phyloP scores from a whole-genome alignment of 2,329 filamentous ascomycete species.

The Penicillium verrucosum region DNA sequence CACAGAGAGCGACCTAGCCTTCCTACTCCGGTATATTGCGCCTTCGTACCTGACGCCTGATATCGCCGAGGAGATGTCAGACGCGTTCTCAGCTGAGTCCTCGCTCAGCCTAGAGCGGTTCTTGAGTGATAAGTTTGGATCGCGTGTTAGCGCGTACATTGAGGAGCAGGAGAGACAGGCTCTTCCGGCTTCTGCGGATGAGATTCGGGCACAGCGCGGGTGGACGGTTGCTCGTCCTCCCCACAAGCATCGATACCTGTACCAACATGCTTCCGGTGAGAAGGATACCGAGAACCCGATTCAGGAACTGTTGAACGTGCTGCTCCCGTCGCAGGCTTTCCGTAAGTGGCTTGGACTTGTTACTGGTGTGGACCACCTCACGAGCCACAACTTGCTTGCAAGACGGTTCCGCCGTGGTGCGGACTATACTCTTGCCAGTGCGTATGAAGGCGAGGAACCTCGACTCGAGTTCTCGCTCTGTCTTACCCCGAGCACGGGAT shows the following conservation, averaged over 20 bases:
- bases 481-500: conserved; percentile 79
- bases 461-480: conserved; percentile 84
- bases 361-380: conserved; percentile 65
- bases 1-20: conserved; percentile 77
- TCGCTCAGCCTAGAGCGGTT: conserved; percentile 79
- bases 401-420: conserved; percentile 80
- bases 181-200: conserved; percentile 42
- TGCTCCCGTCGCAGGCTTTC: conserved; percentile 83
- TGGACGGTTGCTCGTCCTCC: conserved; percentile 83
- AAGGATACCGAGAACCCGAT: conserved; percentile 50
- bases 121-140: conserved; percentile 72
- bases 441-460: conserved; percentile 67
- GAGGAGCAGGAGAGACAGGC: conserved; percentile 59
- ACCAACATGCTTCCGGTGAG: conserved; percentile 56
- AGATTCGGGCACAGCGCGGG: conserved; percentile 57
- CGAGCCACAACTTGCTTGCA: conserved; percentile 73
- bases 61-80: conserved; percentile 75
- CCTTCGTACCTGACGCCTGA: conserved; percentile 91
- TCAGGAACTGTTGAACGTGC: conserved; percentile 72
- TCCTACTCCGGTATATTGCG: conserved; percentile 83
- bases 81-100: conserved; percentile 77
- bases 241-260: conserved; percentile 92
- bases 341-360: conserved; percentile 83
- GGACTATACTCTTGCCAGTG: conserved; percentile 91
- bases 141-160: conserved; percentile 68